These are phyloP conservation scores for Rhodotorula taiwanensis DNA, from an alignment of 768 basidiomycete genomes.

Conservation along the genomic window DNA sequence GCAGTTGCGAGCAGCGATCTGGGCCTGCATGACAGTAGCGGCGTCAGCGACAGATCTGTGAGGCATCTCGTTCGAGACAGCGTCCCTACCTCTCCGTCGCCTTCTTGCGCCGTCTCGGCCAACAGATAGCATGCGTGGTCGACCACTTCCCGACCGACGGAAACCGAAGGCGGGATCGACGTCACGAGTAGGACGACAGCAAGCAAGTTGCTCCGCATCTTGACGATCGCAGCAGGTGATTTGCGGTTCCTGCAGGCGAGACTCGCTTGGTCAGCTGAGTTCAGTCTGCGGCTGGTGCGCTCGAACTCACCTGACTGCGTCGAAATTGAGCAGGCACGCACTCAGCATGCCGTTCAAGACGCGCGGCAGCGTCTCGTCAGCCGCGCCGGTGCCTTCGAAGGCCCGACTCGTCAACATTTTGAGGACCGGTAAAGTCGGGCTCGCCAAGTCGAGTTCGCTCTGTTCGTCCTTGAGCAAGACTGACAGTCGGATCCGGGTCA, in stretches of 20 bases:
- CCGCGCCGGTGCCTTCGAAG: slow-evolving; percentile 46
- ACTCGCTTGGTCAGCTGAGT: neutral
- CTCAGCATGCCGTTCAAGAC: slow-evolving; percentile 58
- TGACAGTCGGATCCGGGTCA: slow-evolving; percentile 39
- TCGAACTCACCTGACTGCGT: slow-evolving; percentile 81
- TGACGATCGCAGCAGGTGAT: slow-evolving; percentile 66
- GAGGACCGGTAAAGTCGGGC: slow-evolving; percentile 70
- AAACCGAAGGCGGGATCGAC: slow-evolving; percentile 59
- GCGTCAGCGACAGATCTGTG: too few relatives aligned
- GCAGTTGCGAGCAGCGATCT: slow-evolving; percentile 82
- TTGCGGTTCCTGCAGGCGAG: slow-evolving; percentile 59
- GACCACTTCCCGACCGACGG: slow-evolving; percentile 64
- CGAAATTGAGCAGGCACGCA: slow-evolving; percentile 73
- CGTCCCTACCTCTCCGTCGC: slow-evolving; percentile 56
- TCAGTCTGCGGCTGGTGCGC: too few relatives aligned
- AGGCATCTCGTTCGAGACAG: neutral
- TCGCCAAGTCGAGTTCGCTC: slow-evolving; percentile 67
- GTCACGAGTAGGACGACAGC: slow-evolving; percentile 80
- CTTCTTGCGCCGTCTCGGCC: slow-evolving; percentile 66
- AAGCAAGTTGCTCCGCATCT: slow-evolving; percentile 83
- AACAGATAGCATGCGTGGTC: slow-evolving; percentile 82
- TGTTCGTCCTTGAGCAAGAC: slow-evolving; percentile 84
- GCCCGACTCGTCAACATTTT: slow-evolving; percentile 60
- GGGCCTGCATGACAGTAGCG: slow-evolving; percentile 52
- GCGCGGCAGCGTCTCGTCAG: slow-evolving; percentile 54